Base-by-base conservation (phyloP, 495 filamentous ascomycete genomes). In the Terfezia claveryi region DNA sequence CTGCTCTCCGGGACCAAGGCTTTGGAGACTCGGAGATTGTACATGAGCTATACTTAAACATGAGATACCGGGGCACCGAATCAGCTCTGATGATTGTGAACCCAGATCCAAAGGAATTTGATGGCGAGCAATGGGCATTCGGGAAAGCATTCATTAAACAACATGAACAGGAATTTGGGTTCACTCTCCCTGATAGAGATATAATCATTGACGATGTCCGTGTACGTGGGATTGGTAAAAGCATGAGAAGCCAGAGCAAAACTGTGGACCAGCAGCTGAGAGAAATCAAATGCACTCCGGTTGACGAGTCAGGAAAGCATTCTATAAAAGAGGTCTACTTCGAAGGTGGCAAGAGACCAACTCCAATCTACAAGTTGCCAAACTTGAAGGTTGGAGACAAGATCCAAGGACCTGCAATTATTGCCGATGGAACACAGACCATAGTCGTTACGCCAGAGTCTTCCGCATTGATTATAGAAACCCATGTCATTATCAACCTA, bases 381-480 rank as follows among this genome's bases (percentile, higher is more conserved):
- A 79, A 89, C 57, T 70, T 96, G 3, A 71, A 71, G 10, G 77
- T 87, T 36, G 83, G 86, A n/a, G 78, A 83, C 55, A 77, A 80
- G 23, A 74, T 96, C 20, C 70, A 75, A 41, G 91, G 91, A 0
- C 92, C 91, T 9, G 91, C 91, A 0, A 82, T 96, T 58, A 73
- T 96, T 54, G 92, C 91, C 10, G 91, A 98, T 64, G 80, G 87
- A 36, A 98, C 91, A 1, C 91, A 98, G 66, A 98, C 91, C 0
- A 87, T 98, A 55, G 86, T 98, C 2, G 78, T 98, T 14, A 85
- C 83, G 0, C 91, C 91, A 2, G 78, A 77, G 12, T 77, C 87
- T 4, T 76, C 80, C 9, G 82, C 81, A 2, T 59, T 86, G n/a
- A 67, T 84, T n/a, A 77, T 82, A 49, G 72, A 81, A 59, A 86